Base-by-base conservation (phyloP, 176 grass and related monocot species). In the Oryza meridionalis region DNA sequence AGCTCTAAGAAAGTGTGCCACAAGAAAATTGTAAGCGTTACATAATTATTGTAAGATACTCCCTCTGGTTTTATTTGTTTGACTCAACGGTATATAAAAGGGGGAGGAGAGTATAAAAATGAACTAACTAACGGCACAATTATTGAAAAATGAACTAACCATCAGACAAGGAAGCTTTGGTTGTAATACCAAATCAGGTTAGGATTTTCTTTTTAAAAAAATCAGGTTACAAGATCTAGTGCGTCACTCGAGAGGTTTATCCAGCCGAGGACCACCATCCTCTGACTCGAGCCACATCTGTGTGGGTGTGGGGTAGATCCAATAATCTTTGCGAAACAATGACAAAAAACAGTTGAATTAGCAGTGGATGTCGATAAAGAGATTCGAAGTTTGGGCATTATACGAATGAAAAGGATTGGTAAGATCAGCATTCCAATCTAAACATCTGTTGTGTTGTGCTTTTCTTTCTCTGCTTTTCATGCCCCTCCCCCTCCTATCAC, bases 401-500 rank as follows among this genome's bases (percentile, higher is more conserved):
- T 88, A 76, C 69, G 85, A 50, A 22, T 22, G 79, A 73, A 84
- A 90, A 90, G 55, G 76, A 88, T 21, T 46, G 71, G 75, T 87
- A 43, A 75, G 85, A 85, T 94, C 58, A 46, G 77, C 80, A 63
- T 83, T 84, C 82, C 86, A 81, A 92, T 85, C 90, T 77, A 86
- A 80, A 85, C 76, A 88, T 83, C 67, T 78, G 53, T 35, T 77
- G 78, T 83, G 73, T 33, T 72, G 87, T 73, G 69, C 72, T 80
- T 37, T 79, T 79, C 91, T 91, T 89, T 89, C 89, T 89, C 89
- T 78, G 40, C 86, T 89, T 89, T 90, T 87, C 66, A 90, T 82
- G 91, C 81, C 7, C 70, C 46, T 67, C 24, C 79, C 47, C 53
- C 76, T 64, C 31, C 32, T 47, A 61, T 61, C 86, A 85, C 88